Conservation (phyloP, 495 filamentous ascomycete species). For the Oidiodendron maius region DNA sequence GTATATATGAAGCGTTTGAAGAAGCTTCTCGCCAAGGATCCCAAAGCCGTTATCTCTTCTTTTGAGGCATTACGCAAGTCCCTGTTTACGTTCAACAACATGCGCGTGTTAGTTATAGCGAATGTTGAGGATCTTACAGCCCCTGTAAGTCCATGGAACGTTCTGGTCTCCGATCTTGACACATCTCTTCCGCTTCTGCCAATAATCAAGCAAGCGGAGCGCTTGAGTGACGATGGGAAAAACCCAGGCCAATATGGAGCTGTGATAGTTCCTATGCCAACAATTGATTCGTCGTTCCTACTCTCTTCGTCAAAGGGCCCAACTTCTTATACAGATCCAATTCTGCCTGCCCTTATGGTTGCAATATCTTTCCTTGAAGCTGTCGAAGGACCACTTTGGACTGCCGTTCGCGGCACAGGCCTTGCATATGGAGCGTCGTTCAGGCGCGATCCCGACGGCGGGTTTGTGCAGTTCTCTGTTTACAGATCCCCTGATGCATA, state of each 20-base stretch:
- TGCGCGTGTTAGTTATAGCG: slow-evolving; percentile 77
- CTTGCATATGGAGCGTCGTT: slow-evolving; percentile 86
- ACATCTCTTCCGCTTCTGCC: slow-evolving; percentile 24
- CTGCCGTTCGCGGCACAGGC: slow-evolving; percentile 82
- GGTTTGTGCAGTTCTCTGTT: slow-evolving; percentile 73
- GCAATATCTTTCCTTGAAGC: slow-evolving; percentile 86
- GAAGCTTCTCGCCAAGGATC: slow-evolving; percentile 64
- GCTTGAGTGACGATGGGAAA: slow-evolving; percentile 66
- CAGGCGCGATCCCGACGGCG: slow-evolving; percentile 64
- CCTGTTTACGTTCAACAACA: slow-evolving; percentile 75
- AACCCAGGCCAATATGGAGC: slow-evolving; percentile 64
- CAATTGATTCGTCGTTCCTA: slow-evolving; percentile 89
- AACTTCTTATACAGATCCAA: slow-evolving; percentile 65
- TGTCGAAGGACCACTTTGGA: slow-evolving; percentile 92
- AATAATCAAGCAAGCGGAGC: slow-evolving; percentile 39
- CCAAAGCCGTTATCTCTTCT: slow-evolving; percentile 61
- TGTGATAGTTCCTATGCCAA: slow-evolving; percentile 82
- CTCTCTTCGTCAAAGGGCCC: slow-evolving; percentile 70
- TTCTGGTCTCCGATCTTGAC: slow-evolving; percentile 37
- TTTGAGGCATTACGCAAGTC: slow-evolving; percentile 70
- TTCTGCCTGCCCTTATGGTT: slow-evolving; percentile 77
- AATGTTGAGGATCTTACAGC: slow-evolving; percentile 69
- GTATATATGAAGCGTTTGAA: slow-evolving; percentile 82
- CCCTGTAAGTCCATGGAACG: slow-evolving; percentile 82
- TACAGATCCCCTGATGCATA: slow-evolving; percentile 86